Evolutionary conservation across 768 basidiomycete species (phyloP).

Genomic region (Leccinum fibrillosum): DNA sequence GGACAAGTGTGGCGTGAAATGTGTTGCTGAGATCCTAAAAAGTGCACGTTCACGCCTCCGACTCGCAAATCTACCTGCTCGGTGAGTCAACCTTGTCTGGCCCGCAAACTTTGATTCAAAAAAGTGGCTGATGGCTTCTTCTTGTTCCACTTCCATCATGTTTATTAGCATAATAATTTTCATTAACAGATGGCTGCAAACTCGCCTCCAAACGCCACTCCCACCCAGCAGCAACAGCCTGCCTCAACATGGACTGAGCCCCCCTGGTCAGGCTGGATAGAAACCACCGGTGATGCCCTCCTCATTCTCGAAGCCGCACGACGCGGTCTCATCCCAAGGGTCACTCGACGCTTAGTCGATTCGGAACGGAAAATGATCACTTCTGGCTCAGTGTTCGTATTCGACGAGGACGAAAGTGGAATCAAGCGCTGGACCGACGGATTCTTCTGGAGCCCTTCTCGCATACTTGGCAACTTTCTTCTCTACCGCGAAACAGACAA

Average conservation of each 20-base stretch:
- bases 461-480: slow-evolving; percentile 92
- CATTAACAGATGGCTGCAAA: slow-evolving; percentile 27
- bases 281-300: slow-evolving; percentile 93
- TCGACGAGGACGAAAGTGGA: slow-evolving; percentile 95
- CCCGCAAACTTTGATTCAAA: slow-evolving; percentile 41
- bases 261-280: slow-evolving; percentile 93
- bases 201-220: slow-evolving; percentile 16
- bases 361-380: slow-evolving; percentile 91
- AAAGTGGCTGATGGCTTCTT: slow-evolving; percentile 18
- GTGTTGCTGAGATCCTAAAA: slow-evolving; percentile 24
- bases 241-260: slow-evolving; percentile 74
- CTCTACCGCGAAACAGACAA: slow-evolving; percentile 95
- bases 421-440: slow-evolving; percentile 99
- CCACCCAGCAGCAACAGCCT: slow-evolving; percentile 27
- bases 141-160: slow-evolving; percentile 17
- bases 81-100: slow-evolving; percentile 70
- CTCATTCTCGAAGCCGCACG: slow-evolving; percentile 94
- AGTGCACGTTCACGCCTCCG: slow-evolving; percentile 43
- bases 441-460: slow-evolving; percentile 91
- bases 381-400: slow-evolving; percentile 93
- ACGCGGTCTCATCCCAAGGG: slow-evolving; percentile 84
- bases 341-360: slow-evolving; percentile 89
- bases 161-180: background rate
- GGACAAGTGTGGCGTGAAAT: slow-evolving; percentile 33
- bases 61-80: slow-evolving; percentile 60